Conservation (phyloP, 2,329 filamentous ascomycete genomes). For the Endoconidiophora laricicola region DNA sequence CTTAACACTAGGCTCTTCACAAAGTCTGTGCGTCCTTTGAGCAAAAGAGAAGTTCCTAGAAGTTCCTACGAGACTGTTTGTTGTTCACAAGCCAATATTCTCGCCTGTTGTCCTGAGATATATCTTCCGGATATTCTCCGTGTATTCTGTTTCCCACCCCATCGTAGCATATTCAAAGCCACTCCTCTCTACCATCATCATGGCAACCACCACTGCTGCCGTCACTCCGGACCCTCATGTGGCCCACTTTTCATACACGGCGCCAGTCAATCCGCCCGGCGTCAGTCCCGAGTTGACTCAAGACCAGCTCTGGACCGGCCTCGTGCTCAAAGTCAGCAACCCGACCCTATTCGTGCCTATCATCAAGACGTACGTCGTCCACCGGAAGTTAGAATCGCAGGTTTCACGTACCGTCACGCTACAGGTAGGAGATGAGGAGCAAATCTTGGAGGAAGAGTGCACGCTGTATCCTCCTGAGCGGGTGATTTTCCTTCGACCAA, state of each 20-base stretch:
- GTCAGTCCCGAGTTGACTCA: conserved; percentile 15
- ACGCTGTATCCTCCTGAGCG: conserved; percentile 17
- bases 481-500: conserved; percentile 19
- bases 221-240: too few species aligned
- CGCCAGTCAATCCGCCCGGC: conserved; percentile 18
- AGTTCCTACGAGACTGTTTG: not conserved
- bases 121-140: too few species aligned
- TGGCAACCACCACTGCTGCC: too few species aligned
- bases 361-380: conserved; percentile 13
- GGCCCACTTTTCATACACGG: conserved; percentile 16
- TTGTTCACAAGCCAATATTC: too few species aligned
- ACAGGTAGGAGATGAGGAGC: conserved; percentile 7
- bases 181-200: too few species aligned
- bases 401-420: conserved; percentile 16
- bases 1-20: not conserved
- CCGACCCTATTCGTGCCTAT: conserved; percentile 18
- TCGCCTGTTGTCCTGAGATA: too few species aligned
- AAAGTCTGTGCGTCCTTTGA: not conserved
- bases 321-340: conserved; percentile 18
- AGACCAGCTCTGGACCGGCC: conserved; percentile 18
- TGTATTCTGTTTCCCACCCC: too few species aligned
- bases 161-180: too few species aligned
- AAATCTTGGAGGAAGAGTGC: conserved; percentile 19
- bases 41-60: conserved; percentile 1
- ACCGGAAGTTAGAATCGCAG: conserved; percentile 10